Base-by-base conservation (phyloP, 345 rosid genomes). In the Dipteronia dyeriana region DNA sequence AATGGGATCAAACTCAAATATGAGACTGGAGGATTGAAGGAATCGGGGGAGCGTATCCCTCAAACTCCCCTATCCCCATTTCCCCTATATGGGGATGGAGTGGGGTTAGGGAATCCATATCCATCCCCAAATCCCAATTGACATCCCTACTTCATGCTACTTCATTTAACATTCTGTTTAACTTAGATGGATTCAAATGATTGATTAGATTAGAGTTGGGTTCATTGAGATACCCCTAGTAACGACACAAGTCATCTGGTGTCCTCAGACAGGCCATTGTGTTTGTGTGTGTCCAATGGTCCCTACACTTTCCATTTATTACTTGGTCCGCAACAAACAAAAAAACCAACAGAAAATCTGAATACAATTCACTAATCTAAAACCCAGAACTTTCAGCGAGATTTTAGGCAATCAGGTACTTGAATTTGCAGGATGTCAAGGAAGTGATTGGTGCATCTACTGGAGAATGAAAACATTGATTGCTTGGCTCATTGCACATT, bases 271-370 rank as follows among this genome's bases (percentile, higher is more conserved):
- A 81, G 61, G n/a, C 8, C 22, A 47, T 2, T 67, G 25, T 11
- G 8, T 38, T 26, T 34, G 38, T 4, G 38, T 34, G 47, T 11
- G 5, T 38, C 53, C 22, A 61, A 4, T 73, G 82, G 80, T 76
- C 76, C 78, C 53, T 59, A 8, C 41, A n/a, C 68, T 47, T 67
- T 73, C 54, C 41, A 71, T 53, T 43, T n/a, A 53, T 38, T 43
- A 10, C 68, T 47, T 66, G 81, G 81, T 63, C 78, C 79, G 73
- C 53, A 25, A 19, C 20, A 41, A 41, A 6, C 31, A 62, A 11
- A 22, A 26, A 39, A 39, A 29, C 62, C 2, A 57, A 49, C 17
- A 49, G 20, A 34, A n/a, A 16, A 20, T 6, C 17, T 34, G 47
- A 64, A 7, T 53, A 51, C 10, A 41, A 11, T 49, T 49, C 19